phyloP scores from a whole-genome alignment of 352 stramenopile genomes.

The Pythium vanterpoolii region DNA sequence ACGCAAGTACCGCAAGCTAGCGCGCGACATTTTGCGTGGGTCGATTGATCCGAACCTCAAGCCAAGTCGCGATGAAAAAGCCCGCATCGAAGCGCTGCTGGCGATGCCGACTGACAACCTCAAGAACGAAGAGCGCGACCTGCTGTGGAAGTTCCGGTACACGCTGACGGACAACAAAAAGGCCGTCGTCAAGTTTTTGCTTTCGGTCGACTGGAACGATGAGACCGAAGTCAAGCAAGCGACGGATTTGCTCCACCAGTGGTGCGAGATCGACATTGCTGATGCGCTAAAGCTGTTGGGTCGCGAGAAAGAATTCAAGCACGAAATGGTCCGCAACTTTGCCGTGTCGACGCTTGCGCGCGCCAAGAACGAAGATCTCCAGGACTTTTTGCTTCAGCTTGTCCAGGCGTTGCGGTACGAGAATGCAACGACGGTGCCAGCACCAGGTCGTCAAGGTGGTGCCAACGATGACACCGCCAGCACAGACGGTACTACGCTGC shows the following conservation, averaged over 20 bases:
- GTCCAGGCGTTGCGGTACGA: constrained; percentile 96
- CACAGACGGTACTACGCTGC: constrained; percentile 41
- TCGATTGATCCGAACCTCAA: constrained; percentile 97
- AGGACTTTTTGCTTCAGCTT: constrained; percentile 97
- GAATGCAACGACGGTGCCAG: constrained; percentile 31
- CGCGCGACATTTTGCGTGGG: constrained; percentile 94
- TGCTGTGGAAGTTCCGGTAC: constrained; percentile 97
- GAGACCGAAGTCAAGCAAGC: constrained; percentile 96
- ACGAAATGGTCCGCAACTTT: constrained; percentile 93
- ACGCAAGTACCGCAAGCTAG: constrained; percentile 98
- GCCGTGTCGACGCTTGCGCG: constrained; percentile 94
- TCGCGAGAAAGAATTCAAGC: constrained; percentile 86
- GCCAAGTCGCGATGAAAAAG: constrained; percentile 94
- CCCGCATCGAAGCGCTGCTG: constrained; percentile 91
- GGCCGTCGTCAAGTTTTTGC: constrained; percentile 97
- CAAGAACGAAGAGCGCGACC: constrained; percentile 89
- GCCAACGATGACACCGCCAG: constrained; percentile 43
- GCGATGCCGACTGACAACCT: constrained; percentile 92
- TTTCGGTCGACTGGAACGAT: constrained; percentile 98
- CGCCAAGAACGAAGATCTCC: constrained; percentile 96
- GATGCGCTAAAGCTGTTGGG: constrained; percentile 98
- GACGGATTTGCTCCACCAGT: constrained; percentile 74
- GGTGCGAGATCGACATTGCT: constrained; percentile 95
- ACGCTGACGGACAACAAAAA: constrained; percentile 94
- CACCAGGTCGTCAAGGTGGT: constrained; percentile 16